Conservation (phyloP, 768 basidiomycete genomes). For the Coprinopsis marcescibilis region DNA sequence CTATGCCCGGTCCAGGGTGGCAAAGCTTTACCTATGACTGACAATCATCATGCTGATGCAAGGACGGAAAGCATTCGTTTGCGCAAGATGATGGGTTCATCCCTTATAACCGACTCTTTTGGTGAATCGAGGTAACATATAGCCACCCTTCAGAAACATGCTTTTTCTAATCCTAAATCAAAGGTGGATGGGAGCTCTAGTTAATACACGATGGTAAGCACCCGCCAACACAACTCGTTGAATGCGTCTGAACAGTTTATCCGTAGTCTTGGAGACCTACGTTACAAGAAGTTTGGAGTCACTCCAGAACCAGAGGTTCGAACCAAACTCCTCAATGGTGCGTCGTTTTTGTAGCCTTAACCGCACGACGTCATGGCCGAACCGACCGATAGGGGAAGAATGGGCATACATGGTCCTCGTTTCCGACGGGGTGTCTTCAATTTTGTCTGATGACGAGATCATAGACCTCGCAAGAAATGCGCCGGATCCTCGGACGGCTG, state of each 20-base stretch:
- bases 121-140: constrained; percentile 74
- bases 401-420: constrained; percentile 86
- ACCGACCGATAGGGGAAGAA: constrained; percentile 49
- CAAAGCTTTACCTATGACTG: constrained; percentile 79
- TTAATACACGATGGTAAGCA: constrained; percentile 81
- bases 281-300: constrained; percentile 85
- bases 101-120: constrained; percentile 88
- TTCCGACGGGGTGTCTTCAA: constrained; percentile 92
- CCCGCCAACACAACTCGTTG: background rate
- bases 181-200: constrained; percentile 93
- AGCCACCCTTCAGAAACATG: background rate
- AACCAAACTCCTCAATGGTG: constrained; percentile 71
- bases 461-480: constrained; percentile 80
- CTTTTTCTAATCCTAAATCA: constrained; percentile 4
- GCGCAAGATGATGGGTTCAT: constrained; percentile 84
- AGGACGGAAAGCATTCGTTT: constrained; percentile 80
- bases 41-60: constrained; percentile 93
- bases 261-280: constrained; percentile 77
- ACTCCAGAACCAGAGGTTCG: constrained; percentile 90
- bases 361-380: background rate
- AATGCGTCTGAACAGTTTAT: background rate
- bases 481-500: constrained; percentile 70
- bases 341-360: constrained; percentile 10
- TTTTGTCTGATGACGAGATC: constrained; percentile 91
- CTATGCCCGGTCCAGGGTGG: constrained; percentile 73